Percentiles rank a stretch among this genome's conserved stretches.
These are phyloP conservation scores for Millerozyma acaciae DNA, from an alignment of 805 yeast species.

Conservation along the genomic window DNA sequence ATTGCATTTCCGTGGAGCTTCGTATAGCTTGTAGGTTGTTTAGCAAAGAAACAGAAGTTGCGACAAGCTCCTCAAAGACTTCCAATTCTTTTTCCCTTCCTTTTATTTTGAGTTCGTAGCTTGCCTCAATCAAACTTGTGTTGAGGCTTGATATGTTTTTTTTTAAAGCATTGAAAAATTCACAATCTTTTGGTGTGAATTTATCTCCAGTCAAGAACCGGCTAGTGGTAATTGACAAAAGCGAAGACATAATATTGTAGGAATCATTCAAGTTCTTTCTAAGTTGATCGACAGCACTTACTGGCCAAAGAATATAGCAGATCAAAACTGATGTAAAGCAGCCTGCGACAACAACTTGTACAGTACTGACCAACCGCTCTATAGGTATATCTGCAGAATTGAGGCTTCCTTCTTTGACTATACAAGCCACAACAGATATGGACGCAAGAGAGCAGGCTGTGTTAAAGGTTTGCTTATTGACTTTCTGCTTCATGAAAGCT, in stretches of 20 bases:
- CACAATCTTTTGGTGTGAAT: constrained; percentile 36
- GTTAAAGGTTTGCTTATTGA: constrained; percentile 65
- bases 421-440: constrained; percentile 63
- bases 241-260: constrained; percentile 48
- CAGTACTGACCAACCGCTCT: constrained; percentile 48
- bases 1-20: constrained; percentile 66
- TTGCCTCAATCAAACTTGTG: constrained; percentile 51
- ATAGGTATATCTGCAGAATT: constrained; percentile 58
- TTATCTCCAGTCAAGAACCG: constrained; percentile 49
- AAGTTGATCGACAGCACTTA: constrained; percentile 47
- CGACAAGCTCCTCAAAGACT: constrained; percentile 43
- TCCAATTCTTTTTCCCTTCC: constrained; percentile 57
- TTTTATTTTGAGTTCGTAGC: constrained; percentile 50
- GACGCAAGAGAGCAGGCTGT: constrained; percentile 79
- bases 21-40: constrained; percentile 64
- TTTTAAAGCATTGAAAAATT: constrained; percentile 36
- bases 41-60: constrained; percentile 47
- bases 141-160: constrained; percentile 37
- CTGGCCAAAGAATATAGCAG: constrained; percentile 65
- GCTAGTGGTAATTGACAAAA: constrained; percentile 43
- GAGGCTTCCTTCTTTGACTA: constrained; percentile 69
- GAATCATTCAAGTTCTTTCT: constrained; percentile 47
- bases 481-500: constrained; percentile 65
- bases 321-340: constrained; percentile 53
- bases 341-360: constrained; percentile 58